Evolutionary conservation across 805 yeast species (phyloP), one percentile per base, ranked within the genome.

Genomic region (Myxozyma kluyveri): DNA sequence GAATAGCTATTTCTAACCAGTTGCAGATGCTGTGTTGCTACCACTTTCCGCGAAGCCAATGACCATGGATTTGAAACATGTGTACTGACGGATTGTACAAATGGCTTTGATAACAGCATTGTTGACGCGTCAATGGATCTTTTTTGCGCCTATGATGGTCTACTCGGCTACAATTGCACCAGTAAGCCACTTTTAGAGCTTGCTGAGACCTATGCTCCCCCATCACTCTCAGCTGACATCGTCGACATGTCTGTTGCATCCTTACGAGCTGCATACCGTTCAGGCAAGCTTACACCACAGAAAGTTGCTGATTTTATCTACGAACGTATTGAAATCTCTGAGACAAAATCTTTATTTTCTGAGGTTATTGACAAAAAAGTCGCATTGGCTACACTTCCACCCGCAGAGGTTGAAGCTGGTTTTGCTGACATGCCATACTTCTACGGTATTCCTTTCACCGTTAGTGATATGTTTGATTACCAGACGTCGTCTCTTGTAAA

Each of bases 31-130:
- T 67, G 70, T 48, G 70, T 67, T 1, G 62, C 69, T 10, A 65
- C 69, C 4, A 67, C 70, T 3, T 65, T 66, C 50, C 57, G 69
- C 12, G 69, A 66, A 42, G 70, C 67, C 3, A 67, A 66, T 46
- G 70, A 67, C 47, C 63, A 64, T 21, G 70, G 70, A 1, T 67
- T 65, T 50, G 68, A 67, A 42, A 61, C 66, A 45, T 62, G 65
- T 44, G 65, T 62, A 4, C 42, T 62, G 21, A 39, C 53, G 9
- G 65, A 62, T 45, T 62, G 65, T 49, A 62, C 65, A 5, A 61
- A 56, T n/a, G 65, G 65, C 12, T 62, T 62, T 40, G 57, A 62
- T 36, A 46, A 42, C 37, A 43, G 42, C 2, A 61, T 60, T 37
- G 63, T 54, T n/a, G 42, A 42, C 7, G 57, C 56, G 9, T 45